A percentile compares a stretch with the other conserved stretches of the same genome.
These are phyloP conservation scores for Puccinia coronata DNA, from an alignment of 1,284 basidiomycete genomes.

Conservation along the genomic window DNA sequence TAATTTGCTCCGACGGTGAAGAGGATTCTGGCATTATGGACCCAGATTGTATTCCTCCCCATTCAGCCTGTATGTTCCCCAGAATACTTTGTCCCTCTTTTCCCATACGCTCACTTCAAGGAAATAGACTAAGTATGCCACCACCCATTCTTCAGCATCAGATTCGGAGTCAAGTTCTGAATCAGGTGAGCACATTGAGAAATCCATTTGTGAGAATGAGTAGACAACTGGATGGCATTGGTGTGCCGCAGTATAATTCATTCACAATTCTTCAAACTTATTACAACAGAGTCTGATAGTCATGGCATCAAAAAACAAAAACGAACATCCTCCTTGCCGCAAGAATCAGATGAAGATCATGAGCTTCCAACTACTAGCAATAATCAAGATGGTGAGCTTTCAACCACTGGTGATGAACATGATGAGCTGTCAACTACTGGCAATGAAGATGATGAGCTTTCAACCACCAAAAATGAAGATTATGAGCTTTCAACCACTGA, in stretches of 20 bases:
- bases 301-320: not conserved
- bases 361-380: not conserved
- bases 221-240: not conserved
- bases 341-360: too few relatives aligned
- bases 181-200: not conserved
- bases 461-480: too few relatives aligned
- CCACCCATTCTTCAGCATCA: not conserved
- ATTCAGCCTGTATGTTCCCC: not conserved
- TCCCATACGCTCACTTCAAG: not conserved
- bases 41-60: not conserved
- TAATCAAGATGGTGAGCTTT: too few relatives aligned
- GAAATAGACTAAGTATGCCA: not conserved
- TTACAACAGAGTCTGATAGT: not conserved
- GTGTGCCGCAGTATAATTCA: not conserved
- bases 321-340: too few relatives aligned
- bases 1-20: constrained; percentile 17
- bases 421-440: not conserved
- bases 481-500: not conserved
- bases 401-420: too few relatives aligned
- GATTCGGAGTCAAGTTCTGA: not conserved
- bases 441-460: too few relatives aligned
- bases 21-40: not conserved
- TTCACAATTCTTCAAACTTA: not conserved
- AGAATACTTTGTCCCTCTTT: not conserved
- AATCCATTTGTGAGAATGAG: not conserved